Conservation (phyloP, 2,329 filamentous ascomycete genomes). For the Fusarium hainanense region DNA sequence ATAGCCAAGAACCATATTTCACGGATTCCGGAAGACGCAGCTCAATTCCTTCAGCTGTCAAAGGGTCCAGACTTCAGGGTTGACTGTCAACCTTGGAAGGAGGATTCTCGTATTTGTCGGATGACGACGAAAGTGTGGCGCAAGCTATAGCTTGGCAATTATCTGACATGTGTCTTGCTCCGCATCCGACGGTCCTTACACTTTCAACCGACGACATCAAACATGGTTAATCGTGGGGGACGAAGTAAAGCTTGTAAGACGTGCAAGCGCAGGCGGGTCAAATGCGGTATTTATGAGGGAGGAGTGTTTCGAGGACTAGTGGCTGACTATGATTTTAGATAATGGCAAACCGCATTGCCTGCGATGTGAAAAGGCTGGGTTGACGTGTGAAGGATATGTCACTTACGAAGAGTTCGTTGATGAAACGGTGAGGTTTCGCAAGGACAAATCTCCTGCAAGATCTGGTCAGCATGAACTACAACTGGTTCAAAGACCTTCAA, state of each 20-base stretch:
- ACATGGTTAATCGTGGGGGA: slow-evolving; percentile 25
- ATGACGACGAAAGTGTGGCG: slow-evolving; percentile 23
- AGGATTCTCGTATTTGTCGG: neutral
- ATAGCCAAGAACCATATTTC: neutral
- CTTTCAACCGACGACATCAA: neutral
- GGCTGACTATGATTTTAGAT: slow-evolving; percentile 3
- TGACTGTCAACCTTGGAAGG: neutral
- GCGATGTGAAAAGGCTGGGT: slow-evolving; percentile 9
- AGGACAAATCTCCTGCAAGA: neutral
- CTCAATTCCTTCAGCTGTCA: neutral
- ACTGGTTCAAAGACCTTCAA: rapidly evolving
- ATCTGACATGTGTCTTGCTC: slow-evolving; percentile 8
- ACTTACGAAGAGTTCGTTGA: slow-evolving; percentile 11
- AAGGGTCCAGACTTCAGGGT: neutral
- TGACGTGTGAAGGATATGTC: slow-evolving; percentile 15
- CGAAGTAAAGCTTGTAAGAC: slow-evolving; percentile 27
- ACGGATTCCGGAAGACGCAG: neutral
- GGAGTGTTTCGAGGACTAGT: too few species aligned
- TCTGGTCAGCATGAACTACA: neutral
- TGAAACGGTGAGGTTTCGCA: slow-evolving; percentile 1
- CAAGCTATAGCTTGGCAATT: slow-evolving; percentile 15
- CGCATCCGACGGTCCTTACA: neutral
- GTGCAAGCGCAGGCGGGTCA: slow-evolving; percentile 27
- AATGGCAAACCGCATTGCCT: slow-evolving; percentile 15
- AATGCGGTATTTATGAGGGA: slow-evolving; percentile 13